Conservation (phyloP, 495 filamentous ascomycete genomes). For the Penicillium coprophilum region DNA sequence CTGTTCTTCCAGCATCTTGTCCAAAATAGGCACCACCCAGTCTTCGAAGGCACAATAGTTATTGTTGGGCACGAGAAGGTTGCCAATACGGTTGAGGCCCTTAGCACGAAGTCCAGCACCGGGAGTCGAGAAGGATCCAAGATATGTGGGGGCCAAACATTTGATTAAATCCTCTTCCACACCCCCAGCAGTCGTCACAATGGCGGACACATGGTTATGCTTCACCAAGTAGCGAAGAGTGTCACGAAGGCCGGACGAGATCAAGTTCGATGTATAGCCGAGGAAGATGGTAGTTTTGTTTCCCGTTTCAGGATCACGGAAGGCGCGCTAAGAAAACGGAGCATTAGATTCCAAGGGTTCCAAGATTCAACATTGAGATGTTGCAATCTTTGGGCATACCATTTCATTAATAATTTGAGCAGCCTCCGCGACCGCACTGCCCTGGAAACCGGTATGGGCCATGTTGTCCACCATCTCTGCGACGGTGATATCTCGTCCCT, state of each 20-base stretch:
- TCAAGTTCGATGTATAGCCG: slow-evolving; percentile 94
- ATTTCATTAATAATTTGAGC: slow-evolving; percentile 90
- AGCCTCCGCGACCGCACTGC: slow-evolving; percentile 78
- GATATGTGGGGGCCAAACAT: slow-evolving; percentile 89
- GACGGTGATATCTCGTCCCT: slow-evolving; percentile 72
- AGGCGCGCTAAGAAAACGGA: slow-evolving; percentile 58
- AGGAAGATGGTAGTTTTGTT: slow-evolving; percentile 88
- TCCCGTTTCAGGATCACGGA: slow-evolving; percentile 68
- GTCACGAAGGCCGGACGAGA: slow-evolving; percentile 90
- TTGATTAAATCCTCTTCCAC: slow-evolving; percentile 99
- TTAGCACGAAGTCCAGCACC: slow-evolving; percentile 75
- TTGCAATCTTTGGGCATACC: slow-evolving; percentile 50
- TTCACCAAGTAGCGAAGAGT: slow-evolving; percentile 90
- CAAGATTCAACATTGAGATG: background rate
- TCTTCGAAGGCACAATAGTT: slow-evolving; percentile 98
- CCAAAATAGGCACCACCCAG: slow-evolving; percentile 90
- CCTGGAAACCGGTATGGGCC: slow-evolving; percentile 89
- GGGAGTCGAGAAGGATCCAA: slow-evolving; percentile 74
- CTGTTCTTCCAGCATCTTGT: slow-evolving; percentile 89
- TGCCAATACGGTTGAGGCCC: slow-evolving; percentile 93
- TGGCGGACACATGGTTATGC: slow-evolving; percentile 83
- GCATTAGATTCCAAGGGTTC: background rate
- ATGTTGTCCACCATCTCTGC: slow-evolving; percentile 81
- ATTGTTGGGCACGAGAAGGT: slow-evolving; percentile 91
- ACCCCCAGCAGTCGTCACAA: slow-evolving; percentile 95